These are phyloP conservation scores for Tritrichomonas musculus DNA, from an alignment of 208 protist species.

Conservation along the genomic window DNA sequence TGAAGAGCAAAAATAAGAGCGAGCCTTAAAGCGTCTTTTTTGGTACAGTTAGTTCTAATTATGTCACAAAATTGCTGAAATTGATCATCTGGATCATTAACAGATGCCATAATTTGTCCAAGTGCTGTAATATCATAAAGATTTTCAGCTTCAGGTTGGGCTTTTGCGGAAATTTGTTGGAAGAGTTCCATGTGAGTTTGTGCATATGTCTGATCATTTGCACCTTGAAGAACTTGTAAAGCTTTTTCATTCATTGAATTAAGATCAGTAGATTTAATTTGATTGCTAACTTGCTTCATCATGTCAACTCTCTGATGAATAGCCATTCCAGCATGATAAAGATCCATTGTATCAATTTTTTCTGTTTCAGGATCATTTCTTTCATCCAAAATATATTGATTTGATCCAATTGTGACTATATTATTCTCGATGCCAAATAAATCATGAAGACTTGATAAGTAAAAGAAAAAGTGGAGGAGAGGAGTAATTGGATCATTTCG, in stretches of 20 bases:
- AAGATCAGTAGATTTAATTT: background rate
- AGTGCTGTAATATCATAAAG: background rate
- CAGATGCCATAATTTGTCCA: background rate
- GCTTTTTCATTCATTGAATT: too few species aligned
- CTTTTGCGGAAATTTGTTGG: background rate
- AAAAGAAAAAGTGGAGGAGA: background rate
- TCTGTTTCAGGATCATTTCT: background rate
- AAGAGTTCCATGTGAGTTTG: background rate
- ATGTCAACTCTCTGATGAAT: background rate
- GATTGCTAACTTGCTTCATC: background rate
- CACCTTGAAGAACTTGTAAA: background rate
- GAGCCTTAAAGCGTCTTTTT: background rate
- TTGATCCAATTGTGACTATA: background rate
- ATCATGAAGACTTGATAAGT: background rate
- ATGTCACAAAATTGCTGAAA: background rate
- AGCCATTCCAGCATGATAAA: background rate
- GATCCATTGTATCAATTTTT: background rate
- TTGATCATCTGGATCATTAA: background rate
- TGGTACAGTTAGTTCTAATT: background rate
- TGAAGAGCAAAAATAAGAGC: background rate
- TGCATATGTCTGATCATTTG: background rate
- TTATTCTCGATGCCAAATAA: background rate
- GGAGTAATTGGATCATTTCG: background rate
- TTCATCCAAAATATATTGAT: background rate
- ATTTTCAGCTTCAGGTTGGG: background rate